A percentile compares a stretch with the other conserved stretches of the same genome.
Conservation (phyloP, 305 asterid genomes). For the Fraxinus angustifolia region DNA sequence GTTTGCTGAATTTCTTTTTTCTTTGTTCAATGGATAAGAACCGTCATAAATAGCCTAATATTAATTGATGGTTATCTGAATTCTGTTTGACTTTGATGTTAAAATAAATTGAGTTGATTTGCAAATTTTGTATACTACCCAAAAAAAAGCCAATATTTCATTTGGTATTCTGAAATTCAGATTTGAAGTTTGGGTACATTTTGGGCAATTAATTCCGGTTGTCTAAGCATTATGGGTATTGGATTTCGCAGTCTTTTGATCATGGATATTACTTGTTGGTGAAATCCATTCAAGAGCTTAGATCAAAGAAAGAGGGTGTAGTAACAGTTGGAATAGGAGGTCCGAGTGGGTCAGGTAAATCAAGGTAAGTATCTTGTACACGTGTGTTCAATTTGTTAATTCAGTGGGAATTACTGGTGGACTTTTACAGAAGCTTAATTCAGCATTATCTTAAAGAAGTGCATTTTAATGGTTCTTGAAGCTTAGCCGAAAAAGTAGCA, state of each 20-base stretch:
- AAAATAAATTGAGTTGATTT: constrained; percentile 3
- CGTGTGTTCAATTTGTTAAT: neutral
- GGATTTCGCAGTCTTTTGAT: constrained; percentile 76
- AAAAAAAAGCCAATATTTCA: neutral
- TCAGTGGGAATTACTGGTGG: neutral
- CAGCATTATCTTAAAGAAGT: constrained; percentile 21
- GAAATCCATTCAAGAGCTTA: constrained; percentile 92
- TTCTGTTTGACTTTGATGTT: neutral
- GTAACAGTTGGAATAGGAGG: constrained; percentile 97
- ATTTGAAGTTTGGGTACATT: constrained; percentile 2
- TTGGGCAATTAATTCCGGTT: neutral
- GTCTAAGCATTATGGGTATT: constrained; percentile 20
- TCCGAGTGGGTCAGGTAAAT: constrained; percentile 96
- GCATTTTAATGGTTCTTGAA: constrained; percentile 51
- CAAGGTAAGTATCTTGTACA: constrained; percentile 50
- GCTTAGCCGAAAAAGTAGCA: constrained; percentile 97
- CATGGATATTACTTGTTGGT: constrained; percentile 94
- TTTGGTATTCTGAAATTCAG: neutral
- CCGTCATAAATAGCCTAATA: constrained; percentile 8
- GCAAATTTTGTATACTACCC: neutral
- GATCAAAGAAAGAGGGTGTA: constrained; percentile 83
- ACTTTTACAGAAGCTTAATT: neutral
- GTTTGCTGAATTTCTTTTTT: constrained; percentile 4
- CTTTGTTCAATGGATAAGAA: constrained; percentile 6
- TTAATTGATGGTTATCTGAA: constrained; percentile 9